Percentiles rank a stretch among this genome's conserved stretches.
Evolutionary conservation across 2,329 filamentous ascomycete genomes (phyloP).

Genomic region (Fusarium compactum): DNA sequence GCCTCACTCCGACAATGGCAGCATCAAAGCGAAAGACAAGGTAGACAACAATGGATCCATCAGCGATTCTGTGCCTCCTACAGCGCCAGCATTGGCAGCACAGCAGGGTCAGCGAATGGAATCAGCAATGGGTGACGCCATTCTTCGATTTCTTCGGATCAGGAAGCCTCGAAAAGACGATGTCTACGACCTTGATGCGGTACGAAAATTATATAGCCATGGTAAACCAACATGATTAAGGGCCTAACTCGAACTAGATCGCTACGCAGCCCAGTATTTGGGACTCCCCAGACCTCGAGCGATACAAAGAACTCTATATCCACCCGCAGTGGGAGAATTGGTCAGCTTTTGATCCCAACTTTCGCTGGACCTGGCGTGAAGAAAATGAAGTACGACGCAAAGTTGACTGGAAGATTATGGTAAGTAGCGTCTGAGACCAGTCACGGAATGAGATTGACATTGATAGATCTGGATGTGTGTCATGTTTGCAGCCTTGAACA

Average conservation of each 20-base stretch:
- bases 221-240: neutral
- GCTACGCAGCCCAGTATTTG: conserved; percentile 55
- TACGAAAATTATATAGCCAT: neutral
- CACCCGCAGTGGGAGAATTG: conserved; percentile 55
- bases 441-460: neutral
- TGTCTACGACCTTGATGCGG: conserved; percentile 44
- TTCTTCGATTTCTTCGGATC: conserved; percentile 51
- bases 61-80: neutral
- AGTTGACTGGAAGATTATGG: conserved; percentile 56
- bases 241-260: conserved; percentile 42
- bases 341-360: conserved; percentile 50
- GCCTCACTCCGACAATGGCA: neutral
- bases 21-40: neutral
- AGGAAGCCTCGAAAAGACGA: conserved; percentile 48
- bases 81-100: conserved; percentile 42
- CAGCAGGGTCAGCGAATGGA: conserved; percentile 49
- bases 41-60: neutral
- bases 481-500: conserved; percentile 51
- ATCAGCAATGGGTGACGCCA: conserved; percentile 48
- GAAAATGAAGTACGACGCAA: conserved; percentile 51
- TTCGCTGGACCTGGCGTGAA: conserved; percentile 53
- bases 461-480: conserved; percentile 46
- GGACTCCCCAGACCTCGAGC: conserved; percentile 53
- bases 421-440: conserved; percentile 3
- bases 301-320: conserved; percentile 52